Conservation (phyloP, 306 rosid species). For the Gastrolobium bilobum region DNA sequence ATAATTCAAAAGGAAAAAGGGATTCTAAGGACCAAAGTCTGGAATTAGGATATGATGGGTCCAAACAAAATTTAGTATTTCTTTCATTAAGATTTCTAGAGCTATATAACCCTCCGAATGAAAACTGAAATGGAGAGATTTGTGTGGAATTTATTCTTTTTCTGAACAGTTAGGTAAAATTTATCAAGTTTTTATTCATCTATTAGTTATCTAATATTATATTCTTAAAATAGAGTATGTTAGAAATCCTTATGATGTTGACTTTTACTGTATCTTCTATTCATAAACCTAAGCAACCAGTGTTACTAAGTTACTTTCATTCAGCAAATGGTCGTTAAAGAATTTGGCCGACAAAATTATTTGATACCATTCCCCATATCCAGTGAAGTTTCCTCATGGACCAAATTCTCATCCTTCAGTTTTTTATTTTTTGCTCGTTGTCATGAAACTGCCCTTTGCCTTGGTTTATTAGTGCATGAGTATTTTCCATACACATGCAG, state of each 20-base stretch:
- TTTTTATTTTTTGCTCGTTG: slow-evolving; percentile 14
- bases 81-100: neutral
- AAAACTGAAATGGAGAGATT: too few relatives aligned
- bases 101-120: too few relatives aligned
- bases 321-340: neutral
- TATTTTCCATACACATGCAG: slow-evolving; percentile 29
- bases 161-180: too few relatives aligned
- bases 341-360: slow-evolving; percentile 25
- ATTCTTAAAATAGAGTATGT: neutral
- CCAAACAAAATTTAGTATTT: neutral
- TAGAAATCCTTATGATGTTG: slow-evolving; percentile 21
- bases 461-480: slow-evolving; percentile 29
- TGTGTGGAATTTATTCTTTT: too few relatives aligned
- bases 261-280: neutral
- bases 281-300: neutral
- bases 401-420: slow-evolving; percentile 34
- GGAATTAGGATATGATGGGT: neutral
- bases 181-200: too few relatives aligned
- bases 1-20: too few relatives aligned
- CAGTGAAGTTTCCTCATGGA: slow-evolving; percentile 8
- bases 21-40: too few relatives aligned
- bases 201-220: too few relatives aligned
- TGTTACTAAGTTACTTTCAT: neutral
- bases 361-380: neutral
- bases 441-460: slow-evolving; percentile 36